Percentiles rank a stretch among this genome's conserved stretches.
Evolutionary conservation across 1,139 yeast species (phyloP).

Genomic region (Chernovozyma sophiae-reginae): DNA sequence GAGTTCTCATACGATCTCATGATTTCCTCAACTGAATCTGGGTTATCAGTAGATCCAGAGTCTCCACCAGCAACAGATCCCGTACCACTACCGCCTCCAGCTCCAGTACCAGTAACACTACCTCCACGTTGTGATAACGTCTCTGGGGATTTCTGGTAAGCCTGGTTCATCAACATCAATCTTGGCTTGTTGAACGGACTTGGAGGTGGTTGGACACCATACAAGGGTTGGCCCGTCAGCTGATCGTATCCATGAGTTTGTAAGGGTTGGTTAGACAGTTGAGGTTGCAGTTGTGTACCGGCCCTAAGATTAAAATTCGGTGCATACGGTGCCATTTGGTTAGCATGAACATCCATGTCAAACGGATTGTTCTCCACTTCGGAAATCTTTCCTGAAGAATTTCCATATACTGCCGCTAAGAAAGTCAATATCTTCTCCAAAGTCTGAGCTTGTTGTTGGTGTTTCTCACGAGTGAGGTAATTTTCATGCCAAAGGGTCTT

Average conservation of each 20-base stretch:
- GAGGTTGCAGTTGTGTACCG: conserved; percentile 5
- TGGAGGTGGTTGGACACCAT: conserved; percentile 9
- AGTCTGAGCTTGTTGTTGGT: conserved; percentile 81
- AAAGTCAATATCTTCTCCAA: conserved; percentile 84
- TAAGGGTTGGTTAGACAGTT: conserved; percentile 5
- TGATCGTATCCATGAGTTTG: background rate
- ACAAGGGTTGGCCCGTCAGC: background rate
- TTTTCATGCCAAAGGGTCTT: conserved; percentile 90
- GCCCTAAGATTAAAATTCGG: conserved; percentile 7
- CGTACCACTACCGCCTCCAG: background rate
- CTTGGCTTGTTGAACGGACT: conserved; percentile 31
- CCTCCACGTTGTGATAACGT: background rate
- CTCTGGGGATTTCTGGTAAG: conserved; percentile 19
- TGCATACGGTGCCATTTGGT: conserved; percentile 2
- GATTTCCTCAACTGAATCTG: conserved; percentile 35
- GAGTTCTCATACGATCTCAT: conserved; percentile 28
- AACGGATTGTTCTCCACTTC: conserved; percentile 26
- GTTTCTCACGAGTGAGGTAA: conserved; percentile 75
- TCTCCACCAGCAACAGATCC: background rate
- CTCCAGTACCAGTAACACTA: background rate
- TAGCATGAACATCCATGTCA: conserved; percentile 6
- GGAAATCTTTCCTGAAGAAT: conserved; percentile 41
- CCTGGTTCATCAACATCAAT: conserved; percentile 42
- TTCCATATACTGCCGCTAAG: conserved; percentile 79
- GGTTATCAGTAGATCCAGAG: conserved; percentile 13